These are phyloP conservation scores for Schizophyllum commune DNA, from an alignment of 1,284 basidiomycete species.

Conservation along the genomic window DNA sequence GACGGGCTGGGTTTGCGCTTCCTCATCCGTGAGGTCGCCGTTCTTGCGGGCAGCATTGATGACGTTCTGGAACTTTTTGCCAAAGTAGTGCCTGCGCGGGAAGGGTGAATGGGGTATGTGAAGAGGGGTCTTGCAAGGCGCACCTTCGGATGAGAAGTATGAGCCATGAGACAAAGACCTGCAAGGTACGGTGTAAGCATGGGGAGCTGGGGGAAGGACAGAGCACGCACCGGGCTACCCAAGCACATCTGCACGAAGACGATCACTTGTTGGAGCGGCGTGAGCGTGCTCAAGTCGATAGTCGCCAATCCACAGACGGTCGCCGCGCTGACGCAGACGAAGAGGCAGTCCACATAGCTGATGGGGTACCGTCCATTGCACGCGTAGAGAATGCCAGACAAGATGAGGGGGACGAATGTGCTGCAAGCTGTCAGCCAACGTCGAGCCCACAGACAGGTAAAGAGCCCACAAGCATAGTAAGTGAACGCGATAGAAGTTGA, in stretches of 20 bases:
- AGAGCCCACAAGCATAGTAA: constrained; percentile 33
- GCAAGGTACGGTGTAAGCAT: constrained; percentile 3
- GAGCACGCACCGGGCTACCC: constrained; percentile 56
- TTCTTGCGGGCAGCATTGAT: constrained; percentile 34
- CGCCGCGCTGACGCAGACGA: constrained; percentile 70
- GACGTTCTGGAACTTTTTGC: constrained; percentile 63
- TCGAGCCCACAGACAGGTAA: constrained; percentile 4
- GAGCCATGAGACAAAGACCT: constrained; percentile 67
- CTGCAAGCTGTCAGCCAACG: constrained; percentile 27
- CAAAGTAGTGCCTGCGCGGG: constrained; percentile 60
- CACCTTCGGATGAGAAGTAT: constrained; percentile 64
- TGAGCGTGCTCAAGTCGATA: constrained; percentile 66
- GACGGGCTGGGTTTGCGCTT: constrained; percentile 21
- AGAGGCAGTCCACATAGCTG: constrained; percentile 69
- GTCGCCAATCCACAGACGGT: constrained; percentile 74
- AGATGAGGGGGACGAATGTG: constrained; percentile 66
- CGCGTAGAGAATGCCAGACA: constrained; percentile 69
- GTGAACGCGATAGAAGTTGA: constrained; percentile 42
- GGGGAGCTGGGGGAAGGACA: not conserved
- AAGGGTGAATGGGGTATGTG: constrained; percentile 5
- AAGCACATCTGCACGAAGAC: constrained; percentile 68
- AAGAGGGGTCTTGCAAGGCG: constrained; percentile 12
- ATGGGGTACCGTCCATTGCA: constrained; percentile 60
- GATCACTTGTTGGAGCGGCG: constrained; percentile 70
- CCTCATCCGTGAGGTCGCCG: constrained; percentile 12